These are phyloP conservation scores for Ganoderma lingzhi DNA, from an alignment of 1,284 basidiomycete species.

Conservation along the genomic window DNA sequence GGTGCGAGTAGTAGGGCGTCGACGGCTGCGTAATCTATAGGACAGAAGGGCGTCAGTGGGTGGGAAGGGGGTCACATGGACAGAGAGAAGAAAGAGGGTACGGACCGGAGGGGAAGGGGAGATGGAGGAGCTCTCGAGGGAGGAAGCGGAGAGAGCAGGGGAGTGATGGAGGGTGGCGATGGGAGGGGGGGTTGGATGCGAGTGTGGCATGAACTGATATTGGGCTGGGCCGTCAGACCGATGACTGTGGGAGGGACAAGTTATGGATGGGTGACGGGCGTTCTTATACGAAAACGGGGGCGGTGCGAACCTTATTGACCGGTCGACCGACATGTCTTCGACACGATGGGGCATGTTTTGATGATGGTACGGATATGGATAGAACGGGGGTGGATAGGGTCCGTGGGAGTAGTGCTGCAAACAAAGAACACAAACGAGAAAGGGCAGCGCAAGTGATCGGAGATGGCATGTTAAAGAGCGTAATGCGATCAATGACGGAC, in stretches of 20 bases:
- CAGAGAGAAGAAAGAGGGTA: conserved; percentile 33
- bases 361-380: conserved; percentile 38
- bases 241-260: conserved; percentile 43
- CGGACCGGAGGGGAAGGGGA: conserved; percentile 55
- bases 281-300: conserved; percentile 33
- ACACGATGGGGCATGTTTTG: conserved; percentile 55
- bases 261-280: conserved; percentile 30
- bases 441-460: conserved; percentile 28
- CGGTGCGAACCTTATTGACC: conserved; percentile 49
- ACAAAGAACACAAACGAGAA: conserved; percentile 13
- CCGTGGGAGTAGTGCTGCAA: conserved; percentile 34
- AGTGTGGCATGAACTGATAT: conserved; percentile 40
- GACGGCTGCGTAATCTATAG: conserved; percentile 39
- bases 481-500: conserved; percentile 33
- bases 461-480: conserved; percentile 32
- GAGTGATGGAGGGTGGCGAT: conserved; percentile 66
- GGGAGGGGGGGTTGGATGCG: conserved; percentile 60
- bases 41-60: conserved; percentile 34
- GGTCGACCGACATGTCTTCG: conserved; percentile 51
- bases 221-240: conserved; percentile 49
- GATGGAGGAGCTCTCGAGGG: conserved; percentile 62
- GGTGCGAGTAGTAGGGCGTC: conserved; percentile 46
- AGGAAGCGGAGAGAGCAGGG: conserved; percentile 65
- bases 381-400: conserved; percentile 33
- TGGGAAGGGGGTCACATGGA: conserved; percentile 41